A percentile compares a stretch with the other conserved stretches of the same genome.
These are phyloP conservation scores for Paracamarosporium sp. DNA, from an alignment of 2,329 filamentous ascomycete species.

Conservation along the genomic window DNA sequence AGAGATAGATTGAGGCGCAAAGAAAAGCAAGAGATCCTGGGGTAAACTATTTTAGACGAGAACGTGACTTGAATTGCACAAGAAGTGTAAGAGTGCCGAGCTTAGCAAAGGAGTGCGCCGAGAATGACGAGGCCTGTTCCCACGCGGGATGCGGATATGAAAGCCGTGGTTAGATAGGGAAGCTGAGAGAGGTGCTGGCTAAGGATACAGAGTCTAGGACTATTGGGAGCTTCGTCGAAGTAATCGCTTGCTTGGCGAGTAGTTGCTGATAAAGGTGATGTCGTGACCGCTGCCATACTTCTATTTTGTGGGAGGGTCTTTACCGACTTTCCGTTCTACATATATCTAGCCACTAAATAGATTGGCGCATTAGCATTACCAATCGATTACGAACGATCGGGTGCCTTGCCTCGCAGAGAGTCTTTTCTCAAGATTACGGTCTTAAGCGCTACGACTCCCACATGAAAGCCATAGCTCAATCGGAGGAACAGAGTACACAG, in stretches of 20 bases:
- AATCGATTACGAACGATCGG: not conserved
- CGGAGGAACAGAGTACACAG: not conserved
- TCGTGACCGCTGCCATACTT: no score
- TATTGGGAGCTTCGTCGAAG: no score
- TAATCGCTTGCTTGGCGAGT: no score
- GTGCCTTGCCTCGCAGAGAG: not conserved
- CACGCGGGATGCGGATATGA: not conserved
- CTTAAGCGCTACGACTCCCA: not conserved
- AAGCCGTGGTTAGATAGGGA: conserved; percentile 46
- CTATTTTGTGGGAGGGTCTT: no score
- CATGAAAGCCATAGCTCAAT: not conserved
- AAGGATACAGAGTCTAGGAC: no score
- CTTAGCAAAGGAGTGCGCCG: not conserved
- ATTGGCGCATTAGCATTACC: not conserved
- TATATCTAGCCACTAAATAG: not conserved
- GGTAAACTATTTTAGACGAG: not conserved
- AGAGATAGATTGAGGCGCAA: conserved; percentile 14
- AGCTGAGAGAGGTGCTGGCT: conserved; percentile 48
- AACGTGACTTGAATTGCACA: conserved; percentile 6
- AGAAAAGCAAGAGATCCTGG: conserved; percentile 7
- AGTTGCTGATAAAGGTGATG: no score
- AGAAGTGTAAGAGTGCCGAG: conserved; percentile 7
- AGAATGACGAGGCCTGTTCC: not conserved
- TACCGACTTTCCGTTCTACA: not conserved
- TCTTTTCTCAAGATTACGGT: not conserved